Conservation (phyloP, 2,329 filamentous ascomycete species). For the Aureobasidium sp. region DNA sequence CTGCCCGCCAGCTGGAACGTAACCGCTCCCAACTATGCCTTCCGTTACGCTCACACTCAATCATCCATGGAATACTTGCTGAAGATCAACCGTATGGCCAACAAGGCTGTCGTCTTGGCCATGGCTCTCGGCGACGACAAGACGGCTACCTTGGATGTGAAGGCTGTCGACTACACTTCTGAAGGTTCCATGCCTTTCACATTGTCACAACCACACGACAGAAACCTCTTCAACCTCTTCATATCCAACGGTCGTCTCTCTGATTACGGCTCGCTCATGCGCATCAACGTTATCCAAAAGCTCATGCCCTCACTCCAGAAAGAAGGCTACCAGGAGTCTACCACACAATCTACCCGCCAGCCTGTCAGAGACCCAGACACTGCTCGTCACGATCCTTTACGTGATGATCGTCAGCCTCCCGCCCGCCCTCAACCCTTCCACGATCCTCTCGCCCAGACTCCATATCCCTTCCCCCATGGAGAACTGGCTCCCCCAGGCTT, state of each 20-base stretch:
- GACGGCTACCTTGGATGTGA: conserved; percentile 70
- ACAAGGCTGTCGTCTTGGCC: conserved; percentile 76
- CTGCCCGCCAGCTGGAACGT: conserved; percentile 78
- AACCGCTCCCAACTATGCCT: conserved; percentile 62
- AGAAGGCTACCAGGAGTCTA: conserved; percentile 60
- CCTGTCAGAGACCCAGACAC: conserved; percentile 21
- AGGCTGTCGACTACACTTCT: conserved; percentile 67
- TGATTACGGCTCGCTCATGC: conserved; percentile 64
- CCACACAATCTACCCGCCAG: conserved; percentile 19
- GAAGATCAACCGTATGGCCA: conserved; percentile 73
- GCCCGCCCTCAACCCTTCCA: conserved; percentile 60
- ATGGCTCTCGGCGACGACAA: conserved; percentile 74
- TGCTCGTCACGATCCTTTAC: conserved; percentile 41
- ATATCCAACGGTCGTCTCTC: conserved; percentile 63
- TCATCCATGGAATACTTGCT: conserved; percentile 79
- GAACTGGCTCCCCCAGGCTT: conserved; percentile 85
- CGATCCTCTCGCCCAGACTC: conserved; percentile 52
- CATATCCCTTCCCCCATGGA: conserved; percentile 57
- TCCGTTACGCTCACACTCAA: conserved; percentile 80
- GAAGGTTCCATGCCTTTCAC: conserved; percentile 48
- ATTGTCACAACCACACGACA: conserved; percentile 34
- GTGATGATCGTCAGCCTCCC: conserved; percentile 51
- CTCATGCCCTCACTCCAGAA: conserved; percentile 71
- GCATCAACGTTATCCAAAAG: conserved; percentile 75
- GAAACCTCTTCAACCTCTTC: conserved; percentile 55